phyloP scores from a whole-genome alignment of 208 protist species.

The Strigomonas culicis region DNA sequence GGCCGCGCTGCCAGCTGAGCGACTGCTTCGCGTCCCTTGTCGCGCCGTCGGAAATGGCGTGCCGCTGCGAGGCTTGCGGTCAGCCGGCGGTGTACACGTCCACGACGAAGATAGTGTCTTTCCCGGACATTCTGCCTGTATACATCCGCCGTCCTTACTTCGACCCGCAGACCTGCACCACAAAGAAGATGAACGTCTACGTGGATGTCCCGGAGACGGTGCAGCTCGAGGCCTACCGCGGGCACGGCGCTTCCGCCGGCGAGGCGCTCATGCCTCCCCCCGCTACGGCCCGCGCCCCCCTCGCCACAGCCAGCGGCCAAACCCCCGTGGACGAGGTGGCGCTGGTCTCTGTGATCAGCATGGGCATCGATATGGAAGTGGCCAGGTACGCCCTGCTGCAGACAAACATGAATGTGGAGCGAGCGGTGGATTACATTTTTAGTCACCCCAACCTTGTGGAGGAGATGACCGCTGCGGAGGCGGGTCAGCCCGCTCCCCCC shows the following conservation, averaged over 20 bases:
- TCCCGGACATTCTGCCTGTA: constrained; percentile 84
- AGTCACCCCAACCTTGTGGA: constrained; percentile 84
- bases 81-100: constrained; percentile 42
- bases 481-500: not conserved
- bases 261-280: constrained; percentile 66
- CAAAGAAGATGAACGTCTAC: constrained; percentile 88
- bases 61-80: constrained; percentile 63
- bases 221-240: constrained; percentile 51
- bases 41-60: constrained; percentile 43
- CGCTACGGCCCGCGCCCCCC: not conserved
- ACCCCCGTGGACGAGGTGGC: constrained; percentile 61
- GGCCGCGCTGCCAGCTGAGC: constrained; percentile 55
- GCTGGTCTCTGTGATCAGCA: constrained; percentile 76
- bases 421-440: constrained; percentile 96
- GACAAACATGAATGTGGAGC: constrained; percentile 91
- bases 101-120: constrained; percentile 59
- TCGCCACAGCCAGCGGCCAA: constrained; percentile 4
- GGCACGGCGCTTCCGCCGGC: constrained; percentile 37
- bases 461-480: constrained; percentile 21
- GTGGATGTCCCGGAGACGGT: constrained; percentile 77
- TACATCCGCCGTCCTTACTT: constrained; percentile 82
- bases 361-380: constrained; percentile 80
- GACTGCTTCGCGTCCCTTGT: constrained; percentile 50
- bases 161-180: constrained; percentile 52
- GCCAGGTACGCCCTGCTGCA: constrained; percentile 75